A percentile compares a stretch with the other conserved stretches of the same genome.
Conservation (phyloP, 257 asterid species). For the Solanum etuberosum region DNA sequence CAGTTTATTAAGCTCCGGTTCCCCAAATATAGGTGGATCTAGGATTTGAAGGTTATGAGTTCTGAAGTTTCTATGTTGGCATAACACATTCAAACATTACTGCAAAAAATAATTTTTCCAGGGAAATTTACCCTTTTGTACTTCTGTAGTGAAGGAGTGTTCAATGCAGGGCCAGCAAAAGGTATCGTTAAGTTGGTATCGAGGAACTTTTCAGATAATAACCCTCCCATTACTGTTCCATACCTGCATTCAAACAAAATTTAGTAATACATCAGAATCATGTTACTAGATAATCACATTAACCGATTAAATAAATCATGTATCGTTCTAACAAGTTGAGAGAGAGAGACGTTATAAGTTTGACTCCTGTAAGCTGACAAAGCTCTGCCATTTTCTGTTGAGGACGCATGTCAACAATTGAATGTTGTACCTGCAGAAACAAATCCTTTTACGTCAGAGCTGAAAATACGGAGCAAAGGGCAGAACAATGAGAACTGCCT, state of each 20-base stretch:
- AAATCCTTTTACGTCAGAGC: background rate
- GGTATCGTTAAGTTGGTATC: constrained; percentile 86
- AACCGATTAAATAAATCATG: background rate
- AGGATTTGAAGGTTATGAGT: background rate
- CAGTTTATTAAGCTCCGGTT: background rate
- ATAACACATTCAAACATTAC: background rate
- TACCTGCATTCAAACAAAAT: constrained; percentile 43
- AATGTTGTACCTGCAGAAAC: constrained; percentile 83
- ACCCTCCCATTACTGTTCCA: constrained; percentile 98
- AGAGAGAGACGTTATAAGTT: constrained; percentile 88
- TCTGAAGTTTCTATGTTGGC: background rate
- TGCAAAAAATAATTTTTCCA: background rate
- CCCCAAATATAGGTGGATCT: background rate
- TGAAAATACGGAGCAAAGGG: background rate
- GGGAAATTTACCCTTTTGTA: constrained; percentile 64
- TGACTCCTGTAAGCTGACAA: constrained; percentile 76
- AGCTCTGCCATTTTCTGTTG: constrained; percentile 97
- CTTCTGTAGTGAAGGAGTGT: constrained; percentile 94
- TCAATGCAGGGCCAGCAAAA: constrained; percentile 76
- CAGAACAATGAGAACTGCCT: background rate
- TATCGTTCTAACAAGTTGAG: background rate
- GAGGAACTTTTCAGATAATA: constrained; percentile 84
- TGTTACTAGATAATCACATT: background rate
- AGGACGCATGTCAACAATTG: constrained; percentile 97
- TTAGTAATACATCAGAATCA: background rate